These are phyloP conservation scores for Piloderma croceum DNA, from an alignment of 768 basidiomycete genomes.

Conservation along the genomic window DNA sequence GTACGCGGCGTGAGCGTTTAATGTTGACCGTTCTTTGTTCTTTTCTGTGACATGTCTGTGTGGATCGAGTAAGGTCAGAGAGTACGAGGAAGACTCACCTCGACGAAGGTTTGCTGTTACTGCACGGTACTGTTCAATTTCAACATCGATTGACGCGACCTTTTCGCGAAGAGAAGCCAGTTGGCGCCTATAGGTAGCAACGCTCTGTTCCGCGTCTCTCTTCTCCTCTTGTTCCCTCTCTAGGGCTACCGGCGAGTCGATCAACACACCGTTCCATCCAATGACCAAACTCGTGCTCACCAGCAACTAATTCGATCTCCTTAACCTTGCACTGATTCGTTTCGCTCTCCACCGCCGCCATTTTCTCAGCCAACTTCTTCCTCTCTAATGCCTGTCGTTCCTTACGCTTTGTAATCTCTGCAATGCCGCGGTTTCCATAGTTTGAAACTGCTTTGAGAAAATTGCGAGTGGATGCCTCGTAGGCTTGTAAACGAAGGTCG, in stretches of 20 bases:
- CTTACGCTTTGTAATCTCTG: conserved; percentile 63
- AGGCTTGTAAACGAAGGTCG: conserved; percentile 56
- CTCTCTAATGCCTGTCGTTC: conserved; percentile 55
- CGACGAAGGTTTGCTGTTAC: conserved; percentile 55
- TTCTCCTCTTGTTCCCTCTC: conserved; percentile 68
- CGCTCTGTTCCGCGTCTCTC: conserved; percentile 60
- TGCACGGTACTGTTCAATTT: conserved; percentile 69
- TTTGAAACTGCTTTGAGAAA: conserved; percentile 67
- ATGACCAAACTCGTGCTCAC: conserved; percentile 36
- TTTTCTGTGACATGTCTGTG: conserved; percentile 44
- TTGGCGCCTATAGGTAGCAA: conserved; percentile 60
- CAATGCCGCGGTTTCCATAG: conserved; percentile 68
- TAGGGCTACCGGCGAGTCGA: conserved; percentile 38
- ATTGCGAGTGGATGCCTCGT: conserved; percentile 61
- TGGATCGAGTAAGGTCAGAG: background rate
- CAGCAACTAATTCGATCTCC: conserved; percentile 73
- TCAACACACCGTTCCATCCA: background rate
- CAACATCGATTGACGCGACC: conserved; percentile 50
- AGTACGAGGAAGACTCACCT: conserved; percentile 37
- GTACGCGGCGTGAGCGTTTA: conserved; percentile 48
- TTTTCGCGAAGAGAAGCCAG: conserved; percentile 59
- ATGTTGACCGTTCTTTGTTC: conserved; percentile 52
- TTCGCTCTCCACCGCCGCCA: conserved; percentile 57
- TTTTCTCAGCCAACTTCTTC: conserved; percentile 59
- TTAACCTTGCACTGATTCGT: conserved; percentile 70